Percentiles rank a stretch among this genome's conserved stretches.
Evolutionary conservation across 805 yeast genomes (phyloP).

Genomic region (Metschnikowia similis): DNA sequence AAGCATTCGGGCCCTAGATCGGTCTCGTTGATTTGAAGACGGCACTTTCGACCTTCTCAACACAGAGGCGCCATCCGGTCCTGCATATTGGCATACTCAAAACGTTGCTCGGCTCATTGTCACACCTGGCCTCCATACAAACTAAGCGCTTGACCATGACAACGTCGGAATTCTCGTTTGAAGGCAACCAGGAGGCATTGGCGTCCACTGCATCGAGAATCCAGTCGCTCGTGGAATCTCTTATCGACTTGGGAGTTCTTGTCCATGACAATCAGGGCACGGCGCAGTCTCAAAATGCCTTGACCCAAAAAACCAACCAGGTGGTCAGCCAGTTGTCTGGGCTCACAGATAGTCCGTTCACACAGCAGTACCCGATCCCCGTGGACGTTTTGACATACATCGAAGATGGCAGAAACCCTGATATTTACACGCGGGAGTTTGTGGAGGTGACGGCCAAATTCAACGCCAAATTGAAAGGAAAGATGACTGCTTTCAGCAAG

Average conservation of each 20-base stretch:
- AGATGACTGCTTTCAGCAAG: slow-evolving; percentile 62
- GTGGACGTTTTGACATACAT: slow-evolving; percentile 85
- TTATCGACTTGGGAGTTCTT: slow-evolving; percentile 84
- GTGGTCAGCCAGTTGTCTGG: slow-evolving; percentile 35
- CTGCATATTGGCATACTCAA: not conserved
- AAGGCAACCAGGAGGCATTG: slow-evolving; percentile 26
- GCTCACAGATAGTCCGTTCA: slow-evolving; percentile 28
- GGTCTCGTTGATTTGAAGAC: not conserved
- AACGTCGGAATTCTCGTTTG: slow-evolving; percentile 23
- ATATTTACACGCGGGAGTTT: slow-evolving; percentile 93
- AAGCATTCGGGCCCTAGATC: not conserved
- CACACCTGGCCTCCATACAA: not conserved
- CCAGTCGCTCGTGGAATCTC: slow-evolving; percentile 54
- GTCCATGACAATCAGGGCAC: slow-evolving; percentile 94
- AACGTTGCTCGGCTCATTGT: not conserved
- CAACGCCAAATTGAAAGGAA: slow-evolving; percentile 84
- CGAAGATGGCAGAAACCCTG: slow-evolving; percentile 96
- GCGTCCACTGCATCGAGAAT: slow-evolving; percentile 28
- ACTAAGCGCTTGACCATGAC: slow-evolving; percentile 22
- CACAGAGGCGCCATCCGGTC: not conserved
- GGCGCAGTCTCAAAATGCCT: slow-evolving; percentile 59
- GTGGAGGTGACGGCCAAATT: slow-evolving; percentile 89
- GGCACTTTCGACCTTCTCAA: not conserved
- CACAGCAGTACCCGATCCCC: slow-evolving; percentile 52
- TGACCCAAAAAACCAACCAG: slow-evolving; percentile 40